Percentiles rank a stretch among this genome's conserved stretches.
phyloP scores from a whole-genome alignment of 345 rosid species.

The Citrus australasica region DNA sequence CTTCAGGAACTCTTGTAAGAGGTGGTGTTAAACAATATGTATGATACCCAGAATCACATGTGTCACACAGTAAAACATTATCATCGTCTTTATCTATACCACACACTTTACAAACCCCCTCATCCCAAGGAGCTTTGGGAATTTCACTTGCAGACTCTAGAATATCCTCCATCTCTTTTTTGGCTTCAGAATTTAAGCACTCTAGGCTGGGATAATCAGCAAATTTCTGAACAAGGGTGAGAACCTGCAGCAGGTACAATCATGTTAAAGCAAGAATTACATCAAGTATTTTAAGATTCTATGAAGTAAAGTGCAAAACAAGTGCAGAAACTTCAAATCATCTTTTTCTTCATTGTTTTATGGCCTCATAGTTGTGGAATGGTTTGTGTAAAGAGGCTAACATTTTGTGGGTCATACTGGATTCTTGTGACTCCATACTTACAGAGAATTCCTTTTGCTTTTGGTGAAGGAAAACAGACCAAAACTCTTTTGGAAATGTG shows the following conservation, averaged over 20 bases:
- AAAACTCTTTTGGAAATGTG: too few species aligned
- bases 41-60: slow-evolving; percentile 38
- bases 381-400: too few species aligned
- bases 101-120: slow-evolving; percentile 37
- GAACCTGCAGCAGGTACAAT: slow-evolving; percentile 26
- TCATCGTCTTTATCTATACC: slow-evolving; percentile 36
- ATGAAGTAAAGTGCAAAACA: too few species aligned
- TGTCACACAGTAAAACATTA: slow-evolving; percentile 36
- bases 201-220: slow-evolving; percentile 6
- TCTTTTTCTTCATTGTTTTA: too few species aligned
- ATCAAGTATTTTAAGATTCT: background rate
- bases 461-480: too few species aligned
- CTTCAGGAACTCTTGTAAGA: slow-evolving; percentile 34
- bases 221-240: slow-evolving; percentile 26
- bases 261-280: slow-evolving; percentile 3
- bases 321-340: too few species aligned
- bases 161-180: slow-evolving; percentile 25
- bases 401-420: too few species aligned
- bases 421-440: too few species aligned
- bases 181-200: slow-evolving; percentile 24
- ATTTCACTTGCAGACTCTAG: slow-evolving; percentile 23
- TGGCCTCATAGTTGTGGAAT: too few species aligned
- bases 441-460: too few species aligned
- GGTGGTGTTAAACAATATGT: slow-evolving; percentile 40
- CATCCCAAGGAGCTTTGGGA: slow-evolving; percentile 39